Base-by-base conservation (phyloP, 768 basidiomycete species). In the Galerina marginata region DNA sequence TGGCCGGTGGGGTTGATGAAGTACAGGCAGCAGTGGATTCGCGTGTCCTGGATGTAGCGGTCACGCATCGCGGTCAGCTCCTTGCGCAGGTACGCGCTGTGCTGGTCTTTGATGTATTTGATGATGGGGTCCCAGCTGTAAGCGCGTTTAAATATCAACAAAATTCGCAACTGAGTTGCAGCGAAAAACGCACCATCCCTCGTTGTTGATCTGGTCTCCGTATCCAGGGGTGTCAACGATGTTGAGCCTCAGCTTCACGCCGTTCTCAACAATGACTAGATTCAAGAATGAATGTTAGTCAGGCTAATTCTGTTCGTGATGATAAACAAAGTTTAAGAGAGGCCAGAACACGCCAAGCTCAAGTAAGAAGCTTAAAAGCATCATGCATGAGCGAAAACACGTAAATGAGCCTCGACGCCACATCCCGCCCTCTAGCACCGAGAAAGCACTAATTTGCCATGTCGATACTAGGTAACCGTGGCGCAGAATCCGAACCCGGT, bases 1-100 rank as follows among this genome's bases (percentile, higher is more conserved):
- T 99, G 96, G 20, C 96, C 96, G n/a, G 96, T 97, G 20, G 96
- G 97, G 77, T 91, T 96, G 83, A 99, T 95, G 79, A 99, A 99
- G 86, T 94, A 99, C 55, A 99, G 75, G 74, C 91, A 93, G 82
- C 96, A 98, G 83, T 99, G 96, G 63, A 99, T 97, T 62, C 96
- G 91, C 14, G 97, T 99, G 80, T 99, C 96, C 72, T 92, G 92
- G 69, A 99, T 99, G 80, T 95, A 93, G 57, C 95, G 92, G 84
- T 99, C 96, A 63, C 97, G 92, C 91, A 95, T 95, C 2, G 97
- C 96, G 2, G 97, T 99, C 65, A 99, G 83, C 81, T 99, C 96
- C 79, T 99, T 99, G 77, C 97, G 93, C 55, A 99, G 86, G 78
- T 97, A 99, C 39, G 95, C 94, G 73, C 93, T 95, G 82, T 99